Evolutionary conservation across 2,329 filamentous ascomycete genomes (phyloP), one percentile per base, ranked within the genome.

Genomic region (Colletotrichum sp.): DNA sequence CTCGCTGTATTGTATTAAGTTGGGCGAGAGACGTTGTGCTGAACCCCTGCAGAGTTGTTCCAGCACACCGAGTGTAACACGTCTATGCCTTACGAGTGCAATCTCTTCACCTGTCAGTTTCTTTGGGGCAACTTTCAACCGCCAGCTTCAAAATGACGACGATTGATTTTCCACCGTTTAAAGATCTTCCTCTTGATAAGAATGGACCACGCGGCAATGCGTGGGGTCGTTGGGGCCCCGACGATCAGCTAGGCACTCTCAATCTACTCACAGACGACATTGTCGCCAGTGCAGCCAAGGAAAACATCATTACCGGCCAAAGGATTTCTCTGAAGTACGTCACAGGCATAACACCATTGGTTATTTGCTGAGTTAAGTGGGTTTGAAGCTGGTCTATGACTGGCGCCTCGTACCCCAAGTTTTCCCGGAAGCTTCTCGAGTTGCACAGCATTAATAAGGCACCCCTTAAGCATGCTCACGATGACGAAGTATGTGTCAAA

Each of bases 241-340:
- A 83, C 4, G 90, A 91, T 75, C 83, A 91, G 77, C 84, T 90
- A 13, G 90, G 90, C 21, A 90, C 87, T 78, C 84, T 92, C 2
- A 91, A 91, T 79, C 84, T 90, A 2, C 84, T 92, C 67, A 91
- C 89, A 13, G 60, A 61, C 36, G 55, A 72, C 16, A 57, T 55
- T 24, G 34, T 72, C 8, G 72, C 68, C 34, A 55, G 26, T 24
- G 48, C 72, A 21, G 68, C 72, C 30, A 65, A 59, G 15, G 64
- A 76, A 64, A 68, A 68, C 18, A 73, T 76, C n/a, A 30, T 65
- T 32, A 65, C 18, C n/a, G 60, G 68, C 16, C 43, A 65, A 55
- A 67, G 71, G 24, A 59, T 79, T 12, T 78, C 78, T 16, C 55
- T 79, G 7, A 76, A 79, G 71, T 78, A 60, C 32, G 63, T 65